Conservation (phyloP, 371 early-diverging fungal species). For the Mucor indicus region DNA sequence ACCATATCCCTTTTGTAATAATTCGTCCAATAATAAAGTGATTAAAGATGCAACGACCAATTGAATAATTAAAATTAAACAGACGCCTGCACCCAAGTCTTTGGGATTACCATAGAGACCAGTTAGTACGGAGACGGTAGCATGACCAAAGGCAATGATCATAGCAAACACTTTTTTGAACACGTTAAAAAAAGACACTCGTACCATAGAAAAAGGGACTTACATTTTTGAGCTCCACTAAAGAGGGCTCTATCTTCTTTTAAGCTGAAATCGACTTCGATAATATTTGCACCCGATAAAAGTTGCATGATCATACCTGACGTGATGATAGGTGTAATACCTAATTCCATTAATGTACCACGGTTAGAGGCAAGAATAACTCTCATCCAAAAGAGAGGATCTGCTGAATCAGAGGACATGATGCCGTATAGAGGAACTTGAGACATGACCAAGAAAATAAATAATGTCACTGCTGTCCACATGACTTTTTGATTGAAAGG, state of each 20-base stretch:
- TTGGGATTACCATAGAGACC: conserved; percentile 98
- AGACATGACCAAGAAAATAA: conserved; percentile 99
- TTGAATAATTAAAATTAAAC: conserved; percentile 95
- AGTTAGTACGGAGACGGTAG: conserved; percentile 97
- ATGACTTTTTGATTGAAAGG: conserved; percentile 98
- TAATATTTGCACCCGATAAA: conserved; percentile 95
- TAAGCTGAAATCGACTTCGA: conserved; percentile 98
- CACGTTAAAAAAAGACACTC: too few species aligned
- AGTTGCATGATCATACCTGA: conserved; percentile 99
- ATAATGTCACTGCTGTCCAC: conserved; percentile 99
- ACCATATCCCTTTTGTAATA: conserved; percentile 99
- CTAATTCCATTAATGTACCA: conserved; percentile 99
- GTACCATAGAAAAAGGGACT: too few species aligned
- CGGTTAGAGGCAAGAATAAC: conserved; percentile 99
- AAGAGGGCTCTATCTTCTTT: conserved; percentile 99
- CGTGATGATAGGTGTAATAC: conserved; percentile 99
- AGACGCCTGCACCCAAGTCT: conserved; percentile 95
- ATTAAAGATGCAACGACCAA: conserved; percentile 98
- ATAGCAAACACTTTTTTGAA: conserved; percentile 94
- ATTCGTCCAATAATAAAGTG: conserved; percentile 99
- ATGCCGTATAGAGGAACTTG: conserved; percentile 99
- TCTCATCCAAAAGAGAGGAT: conserved; percentile 99
- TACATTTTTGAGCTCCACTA: conserved; percentile 97
- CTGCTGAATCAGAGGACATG: conserved; percentile 97
- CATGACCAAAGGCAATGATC: conserved; percentile 97